A percentile compares a stretch with the other conserved stretches of the same genome.
Evolutionary conservation across 345 rosid genomes (phyloP).

Genomic region (Clarkia xantiana): DNA sequence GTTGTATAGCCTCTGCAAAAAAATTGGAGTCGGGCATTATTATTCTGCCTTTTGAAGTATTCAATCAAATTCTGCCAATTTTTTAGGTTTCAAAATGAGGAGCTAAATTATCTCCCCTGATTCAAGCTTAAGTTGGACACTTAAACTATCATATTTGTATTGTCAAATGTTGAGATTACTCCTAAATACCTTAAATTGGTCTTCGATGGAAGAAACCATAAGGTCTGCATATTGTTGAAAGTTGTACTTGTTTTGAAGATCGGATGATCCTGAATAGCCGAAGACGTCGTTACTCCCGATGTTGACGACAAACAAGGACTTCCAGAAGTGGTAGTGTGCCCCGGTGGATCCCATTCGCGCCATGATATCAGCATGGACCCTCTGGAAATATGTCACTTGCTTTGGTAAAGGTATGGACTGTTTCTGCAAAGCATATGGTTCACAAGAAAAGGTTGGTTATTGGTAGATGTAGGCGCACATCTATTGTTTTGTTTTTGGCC

Average conservation of each 20-base stretch:
- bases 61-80: too few species aligned
- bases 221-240: conserved; percentile 27
- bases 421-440: conserved; percentile 36
- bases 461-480: conserved; percentile 21
- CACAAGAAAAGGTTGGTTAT: background rate
- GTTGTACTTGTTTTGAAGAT: conserved; percentile 17
- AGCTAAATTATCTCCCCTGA: too few species aligned
- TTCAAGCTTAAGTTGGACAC: too few species aligned
- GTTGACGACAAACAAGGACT: conserved; percentile 35
- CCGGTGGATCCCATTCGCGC: conserved; percentile 16
- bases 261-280: conserved; percentile 26
- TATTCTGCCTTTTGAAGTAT: too few species aligned
- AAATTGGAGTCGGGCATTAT: too few species aligned
- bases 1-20: conserved; percentile 26
- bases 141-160: too few species aligned
- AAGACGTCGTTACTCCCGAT: conserved; percentile 63
- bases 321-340: conserved; percentile 23
- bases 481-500: conserved; percentile 35
- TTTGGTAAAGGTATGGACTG: conserved; percentile 32
- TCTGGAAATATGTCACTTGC: conserved; percentile 37
- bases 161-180: too few species aligned
- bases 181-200: conserved; percentile 46
- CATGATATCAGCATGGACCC: conserved; percentile 15
- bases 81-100: too few species aligned
- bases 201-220: conserved; percentile 36